Evolutionary conservation across 2,329 filamentous ascomycete genomes (phyloP).

Genomic region (Boeremia lycopersici): DNA sequence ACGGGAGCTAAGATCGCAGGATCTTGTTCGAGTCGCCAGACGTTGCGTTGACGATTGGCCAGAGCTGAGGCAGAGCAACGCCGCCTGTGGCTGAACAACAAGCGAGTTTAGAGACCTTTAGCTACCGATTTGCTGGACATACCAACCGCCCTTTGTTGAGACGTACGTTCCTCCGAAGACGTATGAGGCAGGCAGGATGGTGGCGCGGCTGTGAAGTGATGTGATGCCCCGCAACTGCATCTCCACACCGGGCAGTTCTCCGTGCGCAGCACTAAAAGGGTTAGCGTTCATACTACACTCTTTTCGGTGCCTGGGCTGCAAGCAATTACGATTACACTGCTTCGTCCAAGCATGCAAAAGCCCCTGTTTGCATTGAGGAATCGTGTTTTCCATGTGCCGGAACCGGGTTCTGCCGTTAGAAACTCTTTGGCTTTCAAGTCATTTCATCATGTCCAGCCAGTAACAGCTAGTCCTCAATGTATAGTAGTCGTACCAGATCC

Average conservation of each 20-base stretch:
- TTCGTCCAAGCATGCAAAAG: slow-evolving; percentile 32
- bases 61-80: background rate
- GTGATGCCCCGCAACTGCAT: slow-evolving; percentile 22
- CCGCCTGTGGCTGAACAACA: slow-evolving; percentile 5
- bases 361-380: slow-evolving; percentile 27
- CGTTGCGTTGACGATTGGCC: slow-evolving; percentile 23
- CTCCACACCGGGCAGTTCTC: slow-evolving; percentile 24
- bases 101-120: background rate
- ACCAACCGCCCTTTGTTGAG: slow-evolving; percentile 8
- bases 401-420: slow-evolving; percentile 26
- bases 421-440: slow-evolving; percentile 25
- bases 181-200: slow-evolving; percentile 3
- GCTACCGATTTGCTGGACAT: background rate
- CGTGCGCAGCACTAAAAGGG: slow-evolving; percentile 21
- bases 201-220: slow-evolving; percentile 23
- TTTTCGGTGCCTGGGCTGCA: slow-evolving; percentile 21
- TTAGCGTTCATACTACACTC: slow-evolving; percentile 27
- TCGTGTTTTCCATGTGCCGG: slow-evolving; percentile 25
- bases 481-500: slow-evolving; percentile 25
- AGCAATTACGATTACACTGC: slow-evolving; percentile 26
- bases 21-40: slow-evolving; percentile 27
- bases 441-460: slow-evolving; percentile 42
- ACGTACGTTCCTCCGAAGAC: slow-evolving; percentile 1
- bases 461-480: slow-evolving; percentile 32
- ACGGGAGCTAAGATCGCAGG: slow-evolving; percentile 43